phyloP scores from a whole-genome alignment of 225 moss, liverwort and hornwort genomes.

The Polytrichum formosum region DNA sequence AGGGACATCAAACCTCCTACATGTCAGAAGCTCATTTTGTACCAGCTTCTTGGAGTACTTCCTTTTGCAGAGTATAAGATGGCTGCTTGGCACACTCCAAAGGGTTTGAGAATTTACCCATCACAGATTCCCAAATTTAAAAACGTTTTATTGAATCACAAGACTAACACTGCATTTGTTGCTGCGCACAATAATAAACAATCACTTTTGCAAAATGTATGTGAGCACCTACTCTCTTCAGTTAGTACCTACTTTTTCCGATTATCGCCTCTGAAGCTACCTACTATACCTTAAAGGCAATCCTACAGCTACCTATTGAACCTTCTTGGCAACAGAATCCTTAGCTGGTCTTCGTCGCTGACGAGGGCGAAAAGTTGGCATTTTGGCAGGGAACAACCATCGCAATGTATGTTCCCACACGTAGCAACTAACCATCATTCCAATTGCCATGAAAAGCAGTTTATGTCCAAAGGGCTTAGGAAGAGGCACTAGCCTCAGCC shows the following conservation, averaged over 20 bases:
- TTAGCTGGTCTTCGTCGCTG: constrained; percentile 42
- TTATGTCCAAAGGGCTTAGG: constrained; percentile 93
- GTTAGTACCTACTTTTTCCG: background rate
- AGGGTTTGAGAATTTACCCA: no score
- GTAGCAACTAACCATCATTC: constrained; percentile 82
- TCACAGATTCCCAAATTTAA: no score
- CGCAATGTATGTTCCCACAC: constrained; percentile 87
- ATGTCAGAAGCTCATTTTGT: no score
- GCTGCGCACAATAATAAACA: background rate
- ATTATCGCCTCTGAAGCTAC: constrained; percentile 3
- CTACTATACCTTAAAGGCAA: constrained; percentile 19
- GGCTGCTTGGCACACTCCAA: no score
- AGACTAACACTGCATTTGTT: no score
- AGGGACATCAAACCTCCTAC: no score
- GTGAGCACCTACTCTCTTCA: constrained; percentile 4
- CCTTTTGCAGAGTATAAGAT: no score
- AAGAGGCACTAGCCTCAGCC: constrained; percentile 83
- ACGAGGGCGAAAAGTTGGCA: constrained; percentile 42
- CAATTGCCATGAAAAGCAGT: constrained; percentile 73
- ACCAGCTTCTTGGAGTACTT: no score
- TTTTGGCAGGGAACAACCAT: constrained; percentile 81
- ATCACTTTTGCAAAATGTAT: background rate
- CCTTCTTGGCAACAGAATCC: constrained; percentile 48
- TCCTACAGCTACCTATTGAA: constrained; percentile 43
- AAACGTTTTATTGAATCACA: no score